Base-by-base conservation (phyloP, 2,329 filamentous ascomycete species). In the Coniella lustricola region DNA sequence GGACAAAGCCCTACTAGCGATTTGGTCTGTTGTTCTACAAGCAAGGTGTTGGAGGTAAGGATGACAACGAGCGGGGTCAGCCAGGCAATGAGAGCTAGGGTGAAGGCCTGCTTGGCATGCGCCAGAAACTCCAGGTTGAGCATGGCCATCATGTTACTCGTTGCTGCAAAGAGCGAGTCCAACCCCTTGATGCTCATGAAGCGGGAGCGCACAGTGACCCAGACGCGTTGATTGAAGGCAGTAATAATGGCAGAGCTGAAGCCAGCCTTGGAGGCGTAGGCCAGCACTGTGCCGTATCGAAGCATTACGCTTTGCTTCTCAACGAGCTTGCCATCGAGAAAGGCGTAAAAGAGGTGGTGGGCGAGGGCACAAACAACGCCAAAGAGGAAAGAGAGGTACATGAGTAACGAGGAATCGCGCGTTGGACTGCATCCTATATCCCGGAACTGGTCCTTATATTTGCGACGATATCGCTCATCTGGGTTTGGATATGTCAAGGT, bases 121-220 rank as follows among this genome's bases (percentile, higher is more conserved):
- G 38, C 49, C 5, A 55, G 42, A 29, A 64, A 55, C 52, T 57
- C 55, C 68, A 67, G 45, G 57, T 82, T 38, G 79, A 81, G 79
- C 54, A 81, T 80, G 68, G 77, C 76, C 9, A 51, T 21, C 21
- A 59, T 43, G 39, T 59, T 54, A 22, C 59, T 57, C 2, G 58
- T 56, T 7, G 70, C 79, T 0, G 61, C 59, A 45, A 67, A 67
- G 42, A 67, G 51, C 7, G 63, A 62, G 50, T 67, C 65, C 32
- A 67, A 45, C 3, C 57, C 59, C 4, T 42, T 54, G 16, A 61
- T 54, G 32, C 48, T 57, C 57, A 61, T 50, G 14, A 59, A 39
- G 2, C 59, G 48, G 32, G 54, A 57, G 25, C 58, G 51, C 13
- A 59, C 58, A 12, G 58, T 59, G 25, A 55, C 53, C 59, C 59